Evolutionary conservation across 305 asterid genomes (phyloP).

Genomic region (Withania somnifera): DNA sequence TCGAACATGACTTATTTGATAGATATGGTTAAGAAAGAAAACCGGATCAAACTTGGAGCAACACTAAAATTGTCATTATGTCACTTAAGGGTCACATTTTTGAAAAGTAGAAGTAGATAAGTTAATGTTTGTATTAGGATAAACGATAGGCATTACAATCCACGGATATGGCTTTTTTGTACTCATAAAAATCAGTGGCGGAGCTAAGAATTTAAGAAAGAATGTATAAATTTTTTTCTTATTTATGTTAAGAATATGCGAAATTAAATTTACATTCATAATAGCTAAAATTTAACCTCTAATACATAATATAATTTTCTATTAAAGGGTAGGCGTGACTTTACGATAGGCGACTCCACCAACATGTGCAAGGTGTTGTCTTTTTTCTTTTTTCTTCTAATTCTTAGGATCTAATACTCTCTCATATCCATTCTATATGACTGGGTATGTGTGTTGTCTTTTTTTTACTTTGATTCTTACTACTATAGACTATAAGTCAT

Average conservation of each 20-base stretch:
- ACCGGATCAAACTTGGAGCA: not conserved
- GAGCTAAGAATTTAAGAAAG: too few species aligned
- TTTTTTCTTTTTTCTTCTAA: not conserved
- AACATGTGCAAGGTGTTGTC: too few species aligned
- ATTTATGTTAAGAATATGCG: too few species aligned
- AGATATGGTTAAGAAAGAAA: not conserved
- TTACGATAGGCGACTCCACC: too few species aligned
- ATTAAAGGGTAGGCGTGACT: too few species aligned
- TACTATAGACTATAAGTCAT: not conserved
- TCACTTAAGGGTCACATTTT: not conserved
- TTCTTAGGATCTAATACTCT: not conserved
- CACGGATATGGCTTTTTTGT: too few species aligned
- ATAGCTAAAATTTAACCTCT: too few species aligned
- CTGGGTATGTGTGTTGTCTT: not conserved
- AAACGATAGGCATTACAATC: not conserved
- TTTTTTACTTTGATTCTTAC: too few species aligned
- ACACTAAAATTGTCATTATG: not conserved
- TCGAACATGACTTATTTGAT: not conserved
- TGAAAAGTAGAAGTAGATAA: accelerated
- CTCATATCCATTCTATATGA: not conserved
- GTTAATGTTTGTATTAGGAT: accelerated
- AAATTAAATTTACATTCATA: too few species aligned
- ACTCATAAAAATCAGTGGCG: too few species aligned
- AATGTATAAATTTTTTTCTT: too few species aligned
- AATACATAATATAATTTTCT: too few species aligned